These are phyloP conservation scores for Drosera spatulata DNA, from an alignment of 179 eudicot species.

Conservation along the genomic window DNA sequence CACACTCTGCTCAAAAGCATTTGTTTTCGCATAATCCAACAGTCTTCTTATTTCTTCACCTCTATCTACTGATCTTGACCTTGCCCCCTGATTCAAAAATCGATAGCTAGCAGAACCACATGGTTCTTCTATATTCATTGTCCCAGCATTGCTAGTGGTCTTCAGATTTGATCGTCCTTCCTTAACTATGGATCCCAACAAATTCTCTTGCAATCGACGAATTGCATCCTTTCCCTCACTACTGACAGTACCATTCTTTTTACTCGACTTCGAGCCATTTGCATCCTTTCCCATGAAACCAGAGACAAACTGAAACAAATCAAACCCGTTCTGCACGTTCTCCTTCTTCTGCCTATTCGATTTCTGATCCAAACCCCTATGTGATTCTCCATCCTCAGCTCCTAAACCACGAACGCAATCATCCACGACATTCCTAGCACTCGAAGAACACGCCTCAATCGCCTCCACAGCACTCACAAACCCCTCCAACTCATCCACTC, in stretches of 20 bases:
- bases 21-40: slow-evolving; percentile 15
- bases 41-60: slow-evolving; percentile 14
- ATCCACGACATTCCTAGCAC: slow-evolving; percentile 43
- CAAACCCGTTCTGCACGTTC: slow-evolving; percentile 23
- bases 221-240: slow-evolving; percentile 25
- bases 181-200: slow-evolving; percentile 18
- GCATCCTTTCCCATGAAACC: slow-evolving; percentile 23
- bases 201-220: slow-evolving; percentile 12
- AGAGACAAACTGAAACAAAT: slow-evolving; percentile 28
- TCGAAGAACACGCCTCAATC: slow-evolving; percentile 20
- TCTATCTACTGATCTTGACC: slow-evolving; percentile 6
- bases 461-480: slow-evolving; percentile 43
- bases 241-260: slow-evolving; percentile 21
- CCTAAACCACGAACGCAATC: slow-evolving; percentile 21
- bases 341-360: slow-evolving; percentile 31
- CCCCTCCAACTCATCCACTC: slow-evolving; percentile 49
- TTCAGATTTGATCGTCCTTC: slow-evolving; percentile 11
- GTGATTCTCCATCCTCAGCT: slow-evolving; percentile 28
- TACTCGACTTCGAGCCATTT: slow-evolving; percentile 23
- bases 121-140: slow-evolving; percentile 5
- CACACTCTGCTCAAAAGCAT: slow-evolving; percentile 15
- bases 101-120: slow-evolving; percentile 5
- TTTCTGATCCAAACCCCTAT: slow-evolving; percentile 23
- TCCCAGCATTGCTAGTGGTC: slow-evolving; percentile 7
- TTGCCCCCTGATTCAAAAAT: slow-evolving; percentile 6